Conservation (phyloP, 148 eudicot genomes). For the Suaeda aralocaspica region DNA sequence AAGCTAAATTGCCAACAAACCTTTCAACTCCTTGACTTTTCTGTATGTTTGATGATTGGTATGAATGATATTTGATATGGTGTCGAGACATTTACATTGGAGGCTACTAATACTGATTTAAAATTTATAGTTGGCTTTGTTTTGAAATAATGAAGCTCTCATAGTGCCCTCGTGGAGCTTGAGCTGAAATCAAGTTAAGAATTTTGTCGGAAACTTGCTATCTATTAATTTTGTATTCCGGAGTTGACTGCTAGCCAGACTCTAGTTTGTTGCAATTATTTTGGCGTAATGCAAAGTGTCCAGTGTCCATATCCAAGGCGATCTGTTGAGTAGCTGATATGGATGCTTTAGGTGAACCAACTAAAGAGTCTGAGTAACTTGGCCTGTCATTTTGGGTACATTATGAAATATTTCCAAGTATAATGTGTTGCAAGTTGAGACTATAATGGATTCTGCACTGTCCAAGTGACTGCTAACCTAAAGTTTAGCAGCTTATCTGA, state of each 20-base stretch:
- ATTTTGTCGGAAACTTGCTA: not conserved
- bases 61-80: not conserved
- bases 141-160: not conserved
- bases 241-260: not conserved
- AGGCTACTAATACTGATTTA: not conserved
- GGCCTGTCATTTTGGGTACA: no score
- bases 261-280: not conserved
- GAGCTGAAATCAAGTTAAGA: not conserved
- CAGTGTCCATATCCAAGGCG: no score
- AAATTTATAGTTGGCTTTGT: not conserved
- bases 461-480: not conserved
- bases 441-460: not conserved
- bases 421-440: not conserved
- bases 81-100: not conserved
- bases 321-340: no score
- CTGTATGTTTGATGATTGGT: not conserved
- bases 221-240: not conserved
- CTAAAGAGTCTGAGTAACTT: no score
- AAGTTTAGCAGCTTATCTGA: not conserved
- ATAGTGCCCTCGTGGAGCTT: not conserved
- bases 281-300: no score
- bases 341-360: no score
- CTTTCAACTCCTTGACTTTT: not conserved
- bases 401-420: not conserved
- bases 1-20: conserved; percentile 24